Evolutionary conservation across 495 filamentous ascomycete genomes (phyloP), one percentile per base, ranked within the genome.

Genomic region (Penicillium coffeae): DNA sequence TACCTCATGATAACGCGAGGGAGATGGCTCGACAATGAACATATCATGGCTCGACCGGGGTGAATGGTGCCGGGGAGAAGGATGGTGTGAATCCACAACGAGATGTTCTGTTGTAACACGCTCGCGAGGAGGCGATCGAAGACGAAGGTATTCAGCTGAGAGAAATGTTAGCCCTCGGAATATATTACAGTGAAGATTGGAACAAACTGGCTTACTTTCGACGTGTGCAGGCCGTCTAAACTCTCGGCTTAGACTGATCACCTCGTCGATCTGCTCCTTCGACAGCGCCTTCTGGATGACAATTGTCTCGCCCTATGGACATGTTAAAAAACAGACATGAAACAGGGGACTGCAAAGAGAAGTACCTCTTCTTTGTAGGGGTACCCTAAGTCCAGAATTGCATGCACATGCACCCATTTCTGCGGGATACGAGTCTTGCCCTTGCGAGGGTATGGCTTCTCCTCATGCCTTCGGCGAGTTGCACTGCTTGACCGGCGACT

Each of bases 361-460:
- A 52, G 43, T 70, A 92, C 88, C 72, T 95, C 90, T 73, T 93
- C 87, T 39, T 87, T 76, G 60, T 82, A 95, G 1, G 90, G 88
- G 71, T 94, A 95, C 8, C 88, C 87, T 19, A 91, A 71, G 38
- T 93, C 87, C 50, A 89, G 81, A 42, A 96, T 78, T 12, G 88
- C 90, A 54, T 80, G 73, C 63, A 84, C 81, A 58, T 85, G 83
- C 33, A 90, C 85, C 47, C 94, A 74, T 34, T 83, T 78, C 32
- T 78, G 77, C 0, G 90, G 90, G 66, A 96, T 88, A 44, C 85
- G 77, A 9, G 90, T 95, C 75, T 90, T 93, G 50, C 90, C 90
- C 60, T 85, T 88, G 65, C 89, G 89, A 14, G 86, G 88, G 52
- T 86, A 84, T 35, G 76, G 72, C 46, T 72, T 73, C 49, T 75